phyloP scores from a whole-genome alignment of 371 early-diverging fungal species.

The Mortierella sp. region DNA sequence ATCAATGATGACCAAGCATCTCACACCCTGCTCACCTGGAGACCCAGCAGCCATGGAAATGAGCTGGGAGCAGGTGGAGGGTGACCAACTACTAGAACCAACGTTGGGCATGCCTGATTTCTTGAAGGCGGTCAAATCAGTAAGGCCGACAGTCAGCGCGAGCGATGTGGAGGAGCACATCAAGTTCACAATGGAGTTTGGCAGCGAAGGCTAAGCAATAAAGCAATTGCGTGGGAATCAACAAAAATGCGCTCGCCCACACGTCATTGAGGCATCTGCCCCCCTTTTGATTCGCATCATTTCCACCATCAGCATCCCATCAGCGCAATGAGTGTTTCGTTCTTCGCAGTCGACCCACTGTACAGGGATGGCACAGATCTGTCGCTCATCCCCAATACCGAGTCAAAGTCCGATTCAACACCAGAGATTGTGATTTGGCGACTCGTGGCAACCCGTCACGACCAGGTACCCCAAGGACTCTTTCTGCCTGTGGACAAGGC shows the following conservation, averaged over 20 bases:
- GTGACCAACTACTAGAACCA: constrained; percentile 92
- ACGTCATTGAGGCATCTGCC: too few species aligned
- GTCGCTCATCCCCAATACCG: not conserved
- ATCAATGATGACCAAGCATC: constrained; percentile 57
- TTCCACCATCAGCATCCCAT: not conserved
- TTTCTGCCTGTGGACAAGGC: constrained; percentile 17
- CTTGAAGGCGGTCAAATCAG: constrained; percentile 78
- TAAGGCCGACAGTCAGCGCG: constrained; percentile 85
- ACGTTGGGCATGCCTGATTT: constrained; percentile 87
- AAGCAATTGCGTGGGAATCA: not conserved
- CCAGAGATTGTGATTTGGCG: constrained; percentile 28
- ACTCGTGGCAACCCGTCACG: not conserved
- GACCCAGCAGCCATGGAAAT: constrained; percentile 87
- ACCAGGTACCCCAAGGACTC: not conserved
- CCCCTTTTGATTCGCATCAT: not conserved
- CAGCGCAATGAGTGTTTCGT: constrained; percentile 1
- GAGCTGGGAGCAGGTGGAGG: constrained; percentile 89
- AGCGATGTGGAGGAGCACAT: constrained; percentile 83
- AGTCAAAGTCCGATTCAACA: not conserved
- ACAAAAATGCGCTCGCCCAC: too few species aligned
- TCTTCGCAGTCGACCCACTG: constrained; percentile 22
- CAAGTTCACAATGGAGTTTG: constrained; percentile 92
- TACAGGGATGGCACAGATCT: constrained; percentile 14
- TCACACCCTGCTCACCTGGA: constrained; percentile 97
- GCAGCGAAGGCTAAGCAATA: constrained; percentile 69